Percentiles rank a stretch among this genome's conserved stretches.
Conservation (phyloP, 139 green algal species). For the Tetradesmus obliquus region DNA sequence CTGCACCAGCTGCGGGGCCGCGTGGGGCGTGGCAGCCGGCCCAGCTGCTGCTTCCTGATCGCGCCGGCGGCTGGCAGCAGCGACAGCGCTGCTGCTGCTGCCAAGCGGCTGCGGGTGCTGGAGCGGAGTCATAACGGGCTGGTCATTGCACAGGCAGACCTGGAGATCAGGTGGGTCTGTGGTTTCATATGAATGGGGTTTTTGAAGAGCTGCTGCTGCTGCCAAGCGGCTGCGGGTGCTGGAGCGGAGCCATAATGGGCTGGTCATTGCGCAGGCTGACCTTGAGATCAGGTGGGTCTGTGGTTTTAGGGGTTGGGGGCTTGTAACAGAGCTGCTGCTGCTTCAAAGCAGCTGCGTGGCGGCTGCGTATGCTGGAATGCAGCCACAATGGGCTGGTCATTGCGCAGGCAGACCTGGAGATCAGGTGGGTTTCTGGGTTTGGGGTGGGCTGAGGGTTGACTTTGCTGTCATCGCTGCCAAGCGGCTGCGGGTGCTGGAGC, state of each 20-base stretch:
- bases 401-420: conserved; percentile 82
- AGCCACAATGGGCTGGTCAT: conserved; percentile 83
- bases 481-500: conserved; percentile 70
- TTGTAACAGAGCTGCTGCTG: not conserved
- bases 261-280: conserved; percentile 86
- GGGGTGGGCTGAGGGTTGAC: too few species aligned
- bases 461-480: not conserved
- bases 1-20: conserved; percentile 95
- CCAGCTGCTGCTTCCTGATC: conserved; percentile 50
- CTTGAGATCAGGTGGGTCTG: conserved; percentile 67
- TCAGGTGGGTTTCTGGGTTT: conserved; percentile 57
- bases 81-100: not conserved
- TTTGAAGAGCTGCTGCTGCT: not conserved
- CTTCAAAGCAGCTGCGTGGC: too few species aligned
- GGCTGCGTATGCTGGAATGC: conserved; percentile 71
- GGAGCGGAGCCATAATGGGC: conserved; percentile 72
- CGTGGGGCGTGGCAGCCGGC: conserved; percentile 72
- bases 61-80: not conserved
- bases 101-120: conserved; percentile 64
- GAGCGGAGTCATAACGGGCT: conserved; percentile 78
- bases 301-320: not conserved
- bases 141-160: conserved; percentile 84
- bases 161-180: conserved; percentile 67
- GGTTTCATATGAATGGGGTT: too few species aligned
- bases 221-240: conserved; percentile 63